Percentiles rank a stretch among this genome's conserved stretches.
These are phyloP conservation scores for Magnolia kwangsiensis DNA, from an alignment of 164 flowering plant species.

Conservation along the genomic window DNA sequence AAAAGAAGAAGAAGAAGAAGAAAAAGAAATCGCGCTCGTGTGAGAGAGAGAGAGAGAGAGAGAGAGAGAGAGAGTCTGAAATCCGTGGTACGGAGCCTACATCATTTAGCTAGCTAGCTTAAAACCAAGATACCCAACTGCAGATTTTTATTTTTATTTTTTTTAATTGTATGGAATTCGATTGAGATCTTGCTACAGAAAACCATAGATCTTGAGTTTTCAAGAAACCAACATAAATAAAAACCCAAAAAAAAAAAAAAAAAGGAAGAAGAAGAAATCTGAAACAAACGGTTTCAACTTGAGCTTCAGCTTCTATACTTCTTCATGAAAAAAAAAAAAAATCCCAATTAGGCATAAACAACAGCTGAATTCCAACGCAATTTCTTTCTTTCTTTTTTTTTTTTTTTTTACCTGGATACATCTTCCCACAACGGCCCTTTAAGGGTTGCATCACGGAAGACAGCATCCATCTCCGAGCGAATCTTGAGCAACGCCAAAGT, in stretches of 20 bases:
- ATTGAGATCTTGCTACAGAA: not conserved
- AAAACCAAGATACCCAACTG: constrained; percentile 16
- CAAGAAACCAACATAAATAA: not conserved
- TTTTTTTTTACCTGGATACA: constrained; percentile 65
- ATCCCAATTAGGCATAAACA: no score
- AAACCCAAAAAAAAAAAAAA: not conserved
- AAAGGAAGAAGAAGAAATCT: no score
- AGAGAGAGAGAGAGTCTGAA: constrained; percentile 8
- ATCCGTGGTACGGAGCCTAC: constrained; percentile 5
- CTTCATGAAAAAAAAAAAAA: no score
- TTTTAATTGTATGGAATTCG: not conserved
- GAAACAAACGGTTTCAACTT: no score
- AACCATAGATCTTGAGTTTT: constrained; percentile 7
- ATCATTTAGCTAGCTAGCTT: constrained; percentile 21
- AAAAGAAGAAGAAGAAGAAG: no score
- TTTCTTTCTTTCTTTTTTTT: not conserved
- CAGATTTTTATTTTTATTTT: not conserved
- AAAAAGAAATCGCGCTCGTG: constrained; percentile 29
- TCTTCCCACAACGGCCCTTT: constrained; percentile 98
- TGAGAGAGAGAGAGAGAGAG: constrained; percentile 3
- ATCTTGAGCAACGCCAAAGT: constrained; percentile 80
- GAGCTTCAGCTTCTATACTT: no score
- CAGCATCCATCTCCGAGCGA: constrained; percentile 84
- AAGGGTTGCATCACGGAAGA: constrained; percentile 76
- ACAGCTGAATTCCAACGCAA: no score